Evolutionary conservation across 352 stramenopile genomes (phyloP).

Genomic region (Pythium dissotocum): DNA sequence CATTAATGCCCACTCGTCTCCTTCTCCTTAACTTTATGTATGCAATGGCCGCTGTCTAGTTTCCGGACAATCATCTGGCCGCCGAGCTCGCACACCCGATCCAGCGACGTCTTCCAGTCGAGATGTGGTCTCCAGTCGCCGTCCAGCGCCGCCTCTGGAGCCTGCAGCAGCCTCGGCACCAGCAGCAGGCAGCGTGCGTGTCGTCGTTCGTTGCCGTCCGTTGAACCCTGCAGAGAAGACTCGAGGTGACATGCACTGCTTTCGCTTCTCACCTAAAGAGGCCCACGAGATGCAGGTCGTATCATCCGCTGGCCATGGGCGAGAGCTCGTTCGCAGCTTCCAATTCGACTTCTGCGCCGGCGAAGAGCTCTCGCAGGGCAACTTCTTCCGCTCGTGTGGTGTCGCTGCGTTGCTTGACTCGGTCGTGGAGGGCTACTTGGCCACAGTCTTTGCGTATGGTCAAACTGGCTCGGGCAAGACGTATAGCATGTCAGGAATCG

Average conservation of each 20-base stretch:
- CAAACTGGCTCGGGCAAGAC: conserved; percentile 91
- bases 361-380: conserved; percentile 53
- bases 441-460: conserved; percentile 94
- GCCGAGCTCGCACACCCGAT: conserved; percentile 19
- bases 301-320: conserved; percentile 35
- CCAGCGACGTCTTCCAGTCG: neutral
- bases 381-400: conserved; percentile 68
- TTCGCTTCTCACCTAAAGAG: conserved; percentile 57
- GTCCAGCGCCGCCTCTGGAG: neutral
- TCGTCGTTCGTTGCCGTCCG: conserved; percentile 64
- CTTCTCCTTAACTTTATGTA: neutral
- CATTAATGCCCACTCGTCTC: neutral
- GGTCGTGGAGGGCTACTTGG: conserved; percentile 71
- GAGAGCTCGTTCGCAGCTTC: conserved; percentile 76
- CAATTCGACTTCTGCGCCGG: conserved; percentile 75
- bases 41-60: conserved; percentile 1
- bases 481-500: conserved; percentile 80
- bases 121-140: conserved; percentile 1
- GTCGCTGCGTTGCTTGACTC: conserved; percentile 63
- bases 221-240: conserved; percentile 53
- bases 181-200: conserved; percentile 42
- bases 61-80: neutral
- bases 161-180: neutral
- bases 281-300: conserved; percentile 56
- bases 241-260: conserved; percentile 49